These are phyloP conservation scores for Mallotus japonicus DNA, from an alignment of 441 rosid species.

Conservation along the genomic window DNA sequence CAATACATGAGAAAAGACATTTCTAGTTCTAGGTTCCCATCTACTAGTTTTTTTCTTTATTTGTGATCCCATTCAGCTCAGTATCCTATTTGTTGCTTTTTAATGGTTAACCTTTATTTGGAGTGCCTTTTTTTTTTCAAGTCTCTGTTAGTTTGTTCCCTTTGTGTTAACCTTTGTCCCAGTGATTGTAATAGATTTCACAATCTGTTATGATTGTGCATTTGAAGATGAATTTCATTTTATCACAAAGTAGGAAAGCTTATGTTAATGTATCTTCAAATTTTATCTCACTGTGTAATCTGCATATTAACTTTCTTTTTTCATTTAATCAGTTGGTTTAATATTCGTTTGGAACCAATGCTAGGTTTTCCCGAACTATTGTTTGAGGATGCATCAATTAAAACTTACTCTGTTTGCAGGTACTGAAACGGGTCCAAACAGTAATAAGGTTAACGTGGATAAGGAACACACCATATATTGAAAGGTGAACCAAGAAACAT, in stretches of 20 bases:
- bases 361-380: neutral
- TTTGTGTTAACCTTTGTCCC: neutral
- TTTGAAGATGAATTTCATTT: too few relatives aligned
- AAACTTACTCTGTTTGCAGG: slow-evolving; percentile 42
- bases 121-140: neutral
- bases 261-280: too few relatives aligned
- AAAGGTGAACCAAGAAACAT: slow-evolving; percentile 42
- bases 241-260: neutral
- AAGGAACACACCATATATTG: slow-evolving; percentile 63
- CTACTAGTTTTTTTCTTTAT: neutral
- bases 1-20: neutral
- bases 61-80: neutral
- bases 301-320: too few relatives aligned
- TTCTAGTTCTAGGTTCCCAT: neutral
- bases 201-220: too few relatives aligned
- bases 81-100: neutral
- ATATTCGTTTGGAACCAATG: neutral
- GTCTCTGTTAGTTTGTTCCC: neutral
- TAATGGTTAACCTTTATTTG: neutral
- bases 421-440: slow-evolving; percentile 57
- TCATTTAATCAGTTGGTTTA: neutral
- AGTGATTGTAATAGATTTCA: neutral
- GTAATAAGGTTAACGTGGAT: slow-evolving; percentile 74
- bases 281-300: too few relatives aligned
- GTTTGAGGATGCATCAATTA: neutral